Evolutionary conservation across 2,329 filamentous ascomycete species (phyloP), one percentile per base, ranked within the genome.

Genomic region (Seiridium unicorne): DNA sequence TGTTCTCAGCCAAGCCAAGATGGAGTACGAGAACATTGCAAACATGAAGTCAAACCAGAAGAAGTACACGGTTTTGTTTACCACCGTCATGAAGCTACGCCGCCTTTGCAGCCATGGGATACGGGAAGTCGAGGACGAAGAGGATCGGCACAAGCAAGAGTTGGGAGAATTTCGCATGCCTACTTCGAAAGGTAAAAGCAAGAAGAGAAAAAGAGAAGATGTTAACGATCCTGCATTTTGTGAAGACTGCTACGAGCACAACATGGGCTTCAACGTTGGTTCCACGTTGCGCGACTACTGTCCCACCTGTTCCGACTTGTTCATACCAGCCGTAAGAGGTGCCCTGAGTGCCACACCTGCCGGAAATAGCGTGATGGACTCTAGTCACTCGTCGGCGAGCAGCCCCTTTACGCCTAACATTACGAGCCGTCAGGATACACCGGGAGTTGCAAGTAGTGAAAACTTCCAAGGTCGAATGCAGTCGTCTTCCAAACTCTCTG

Each of bases 1-100:
- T 1, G 57, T 63, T 7, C 10, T 64, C 10, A 9, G 46, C 9
- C 10, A 34, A 6, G 32, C 36, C 9, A 61, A 61, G 11, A 32
- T 32, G 10, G 55, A 57, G 4, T 42, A 36, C n/a, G 55, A 47
- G 11, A 36, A 57, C 5, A 49, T 57, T 38, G 34, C 44, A 6
- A 47, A 57, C 8, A 11, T 9, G 34, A 49, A 34, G 9, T 49
- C 55, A 1, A 8, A 3, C 5, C 36, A 36, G 42, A 57, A 36
- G n/a, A 44, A 46, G 2, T 47, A 26, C n/a, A 42, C 55, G 4
- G 44, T 57, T 0, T 44, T 57, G 1, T 49, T 57, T 11, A 10
- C 42, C 3, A 47, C 55, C 9, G 35, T 36, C 34, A 46, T 46
- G 44, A 2, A 18, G 9, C 10, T 46, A 6, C 44, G 44, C 26